Evolutionary conservation across 2,329 filamentous ascomycete species (phyloP).

Genomic region (Pseudogymnoascus sp.): DNA sequence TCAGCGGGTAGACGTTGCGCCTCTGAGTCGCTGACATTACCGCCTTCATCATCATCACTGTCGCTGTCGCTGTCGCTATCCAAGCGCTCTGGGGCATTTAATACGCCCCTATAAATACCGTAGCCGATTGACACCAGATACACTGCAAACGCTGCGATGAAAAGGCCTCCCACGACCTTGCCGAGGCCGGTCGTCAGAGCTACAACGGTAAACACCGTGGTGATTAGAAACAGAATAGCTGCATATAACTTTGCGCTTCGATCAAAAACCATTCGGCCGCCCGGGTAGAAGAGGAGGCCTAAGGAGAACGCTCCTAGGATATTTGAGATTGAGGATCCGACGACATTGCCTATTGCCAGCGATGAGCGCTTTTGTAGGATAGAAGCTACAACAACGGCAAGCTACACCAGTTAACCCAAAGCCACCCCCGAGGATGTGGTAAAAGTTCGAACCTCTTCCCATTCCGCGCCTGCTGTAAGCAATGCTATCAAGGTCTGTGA

Average conservation of each 20-base stretch:
- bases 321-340: slow-evolving; percentile 50
- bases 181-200: slow-evolving; percentile 32
- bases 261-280: slow-evolving; percentile 36
- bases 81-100: slow-evolving; percentile 37
- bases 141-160: slow-evolving; percentile 38
- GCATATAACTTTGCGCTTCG: slow-evolving; percentile 44
- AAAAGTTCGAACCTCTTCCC: slow-evolving; percentile 42
- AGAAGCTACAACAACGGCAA: slow-evolving; percentile 44
- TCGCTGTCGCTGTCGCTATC: slow-evolving; percentile 36
- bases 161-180: slow-evolving; percentile 32
- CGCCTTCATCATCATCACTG: slow-evolving; percentile 17
- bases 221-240: slow-evolving; percentile 37
- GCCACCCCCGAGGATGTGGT: background rate
- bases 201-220: slow-evolving; percentile 34
- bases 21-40: background rate
- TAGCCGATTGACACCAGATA: slow-evolving; percentile 41
- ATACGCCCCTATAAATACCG: slow-evolving; percentile 40
- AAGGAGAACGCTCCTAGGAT: slow-evolving; percentile 51
- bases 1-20: slow-evolving; percentile 16
- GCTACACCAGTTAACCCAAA: slow-evolving; percentile 27
- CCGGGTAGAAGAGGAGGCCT: slow-evolving; percentile 40
- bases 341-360: slow-evolving; percentile 48
- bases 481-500: slow-evolving; percentile 44
- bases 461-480: slow-evolving; percentile 49
- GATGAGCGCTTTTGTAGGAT: slow-evolving; percentile 41